phyloP scores from a whole-genome alignment of 1,284 basidiomycete genomes.

The Ceraceosorus guamensis region DNA sequence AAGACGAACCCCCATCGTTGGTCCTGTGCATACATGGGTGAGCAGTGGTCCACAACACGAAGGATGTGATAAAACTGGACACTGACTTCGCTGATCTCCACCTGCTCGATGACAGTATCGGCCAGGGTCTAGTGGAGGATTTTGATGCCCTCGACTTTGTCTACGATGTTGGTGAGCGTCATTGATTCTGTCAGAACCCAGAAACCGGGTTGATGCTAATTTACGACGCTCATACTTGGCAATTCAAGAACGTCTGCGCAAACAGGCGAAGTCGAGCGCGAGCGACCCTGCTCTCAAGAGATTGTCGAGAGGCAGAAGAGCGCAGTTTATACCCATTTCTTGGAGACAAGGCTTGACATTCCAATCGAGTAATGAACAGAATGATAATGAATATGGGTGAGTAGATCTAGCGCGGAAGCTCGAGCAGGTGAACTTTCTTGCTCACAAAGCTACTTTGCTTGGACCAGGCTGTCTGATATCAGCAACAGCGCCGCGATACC shows the following conservation, averaged over 20 bases:
- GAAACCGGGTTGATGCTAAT: background rate
- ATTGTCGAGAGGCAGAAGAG: conserved; percentile 10
- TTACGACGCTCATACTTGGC: background rate
- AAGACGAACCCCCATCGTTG: conserved; percentile 36
- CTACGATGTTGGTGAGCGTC: conserved; percentile 9
- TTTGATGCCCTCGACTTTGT: conserved; percentile 19
- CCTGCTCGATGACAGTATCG: background rate
- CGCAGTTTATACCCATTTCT: conserved; percentile 16
- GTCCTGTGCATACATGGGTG: conserved; percentile 23
- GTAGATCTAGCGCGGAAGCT: background rate
- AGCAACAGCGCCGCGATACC: conserved; percentile 25
- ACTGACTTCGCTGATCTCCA: background rate
- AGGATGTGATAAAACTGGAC: background rate
- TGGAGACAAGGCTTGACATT: conserved; percentile 14
- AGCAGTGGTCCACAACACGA: background rate
- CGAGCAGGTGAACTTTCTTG: background rate
- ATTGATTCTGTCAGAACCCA: no score
- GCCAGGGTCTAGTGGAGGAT: conserved; percentile 7
- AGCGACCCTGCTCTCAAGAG: conserved; percentile 6
- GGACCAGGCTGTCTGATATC: conserved; percentile 9
- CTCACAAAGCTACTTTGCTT: background rate
- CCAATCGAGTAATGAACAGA: conserved; percentile 1
- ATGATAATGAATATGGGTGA: conserved; percentile 3
- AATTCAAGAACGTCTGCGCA: conserved; percentile 6
- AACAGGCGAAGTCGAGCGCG: conserved; percentile 2